Evolutionary conservation across 352 stramenopile species (phyloP).

Genomic region (Phytophthora pisi): DNA sequence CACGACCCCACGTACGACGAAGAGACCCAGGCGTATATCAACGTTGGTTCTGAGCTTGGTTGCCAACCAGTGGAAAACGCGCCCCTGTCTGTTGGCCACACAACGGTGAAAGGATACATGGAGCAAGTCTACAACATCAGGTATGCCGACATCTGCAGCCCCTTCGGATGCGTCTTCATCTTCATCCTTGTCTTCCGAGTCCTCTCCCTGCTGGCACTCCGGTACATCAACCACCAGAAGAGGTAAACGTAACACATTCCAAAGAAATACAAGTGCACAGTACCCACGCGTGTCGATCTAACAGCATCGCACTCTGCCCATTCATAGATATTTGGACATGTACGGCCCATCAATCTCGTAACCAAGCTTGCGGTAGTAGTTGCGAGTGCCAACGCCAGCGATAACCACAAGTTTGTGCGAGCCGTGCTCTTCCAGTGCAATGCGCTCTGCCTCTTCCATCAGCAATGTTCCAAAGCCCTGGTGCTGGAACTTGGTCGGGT

Average conservation of each 20-base stretch:
- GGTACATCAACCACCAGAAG: constrained; percentile 57
- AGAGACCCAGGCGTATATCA: constrained; percentile 20
- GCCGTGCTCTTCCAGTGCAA: constrained; percentile 95
- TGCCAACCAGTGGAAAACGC: constrained; percentile 42
- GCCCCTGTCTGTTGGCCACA: constrained; percentile 28
- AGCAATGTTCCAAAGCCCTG: constrained; percentile 96
- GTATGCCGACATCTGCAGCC: constrained; percentile 35
- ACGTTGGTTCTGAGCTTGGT: constrained; percentile 32
- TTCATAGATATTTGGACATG: constrained; percentile 94
- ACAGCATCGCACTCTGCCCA: neutral
- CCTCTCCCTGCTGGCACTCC: constrained; percentile 42
- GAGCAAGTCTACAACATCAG: constrained; percentile 37
- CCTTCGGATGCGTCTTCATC: constrained; percentile 40
- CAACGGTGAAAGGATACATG: constrained; percentile 43
- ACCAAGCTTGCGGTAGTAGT: constrained; percentile 98
- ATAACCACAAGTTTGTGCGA: constrained; percentile 97
- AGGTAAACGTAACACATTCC: neutral
- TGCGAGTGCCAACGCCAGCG: constrained; percentile 93
- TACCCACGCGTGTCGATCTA: neutral
- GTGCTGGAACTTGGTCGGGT: constrained; percentile 97
- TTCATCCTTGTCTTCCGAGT: constrained; percentile 45
- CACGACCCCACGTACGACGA: constrained; percentile 37
- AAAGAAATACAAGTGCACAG: constrained; percentile 6
- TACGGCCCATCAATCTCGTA: constrained; percentile 97
- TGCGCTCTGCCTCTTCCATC: constrained; percentile 98